Evolutionary conservation across 2,329 filamentous ascomycete species (phyloP).

Genomic region (Xylariomycetidae sp.): DNA sequence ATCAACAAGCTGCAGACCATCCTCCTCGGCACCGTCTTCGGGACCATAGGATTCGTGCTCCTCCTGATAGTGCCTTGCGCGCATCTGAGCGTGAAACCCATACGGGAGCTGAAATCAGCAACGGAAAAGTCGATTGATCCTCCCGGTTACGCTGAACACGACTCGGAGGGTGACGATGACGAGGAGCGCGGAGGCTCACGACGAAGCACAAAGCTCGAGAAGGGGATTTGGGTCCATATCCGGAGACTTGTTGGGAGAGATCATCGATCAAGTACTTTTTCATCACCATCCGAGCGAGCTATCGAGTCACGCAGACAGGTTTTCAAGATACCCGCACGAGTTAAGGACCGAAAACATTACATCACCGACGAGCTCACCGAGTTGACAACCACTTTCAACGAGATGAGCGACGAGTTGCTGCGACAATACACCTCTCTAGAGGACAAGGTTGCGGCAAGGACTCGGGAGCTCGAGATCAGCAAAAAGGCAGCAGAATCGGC

Average conservation of each 20-base stretch:
- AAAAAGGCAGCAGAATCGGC: constrained; percentile 92
- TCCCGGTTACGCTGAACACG: constrained; percentile 49
- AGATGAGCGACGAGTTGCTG: constrained; percentile 85
- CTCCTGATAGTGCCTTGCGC: constrained; percentile 71
- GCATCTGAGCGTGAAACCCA: constrained; percentile 75
- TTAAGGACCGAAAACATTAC: constrained; percentile 66
- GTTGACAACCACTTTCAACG: constrained; percentile 78
- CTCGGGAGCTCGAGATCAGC: constrained; percentile 77
- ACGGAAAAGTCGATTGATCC: constrained; percentile 68
- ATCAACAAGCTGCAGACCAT: constrained; percentile 73
- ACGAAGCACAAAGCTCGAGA: constrained; percentile 33
- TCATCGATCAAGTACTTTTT: constrained; percentile 16
- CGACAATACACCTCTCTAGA: constrained; percentile 83
- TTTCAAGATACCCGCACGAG: constrained; percentile 82
- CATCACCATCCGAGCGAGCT: constrained; percentile 25
- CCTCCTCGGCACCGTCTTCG: constrained; percentile 78
- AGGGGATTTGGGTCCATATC: constrained; percentile 33
- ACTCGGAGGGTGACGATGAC: constrained; percentile 43
- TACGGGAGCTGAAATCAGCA: constrained; percentile 66
- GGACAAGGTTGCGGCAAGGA: constrained; percentile 76
- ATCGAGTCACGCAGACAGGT: constrained; percentile 41
- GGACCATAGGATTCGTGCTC: constrained; percentile 67
- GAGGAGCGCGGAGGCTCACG: constrained; percentile 20
- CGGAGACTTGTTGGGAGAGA: constrained; percentile 31
- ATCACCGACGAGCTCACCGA: constrained; percentile 83